A percentile compares a stretch with the other conserved stretches of the same genome.
These are phyloP conservation scores for Calycina marina DNA, from an alignment of 2,329 filamentous ascomycete genomes.

Conservation along the genomic window DNA sequence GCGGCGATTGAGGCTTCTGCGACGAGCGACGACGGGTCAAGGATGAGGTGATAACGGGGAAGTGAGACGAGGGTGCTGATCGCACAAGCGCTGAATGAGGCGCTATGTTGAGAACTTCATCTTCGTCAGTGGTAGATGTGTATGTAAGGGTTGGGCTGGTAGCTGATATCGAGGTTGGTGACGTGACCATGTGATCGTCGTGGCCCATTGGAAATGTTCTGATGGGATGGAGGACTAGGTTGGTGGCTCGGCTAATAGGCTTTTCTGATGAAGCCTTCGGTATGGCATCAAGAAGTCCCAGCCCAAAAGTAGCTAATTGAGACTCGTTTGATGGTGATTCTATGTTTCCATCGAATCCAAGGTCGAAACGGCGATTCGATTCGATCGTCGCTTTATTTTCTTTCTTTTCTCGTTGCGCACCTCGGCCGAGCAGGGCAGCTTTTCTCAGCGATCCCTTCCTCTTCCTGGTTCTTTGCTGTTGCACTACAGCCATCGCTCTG, in stretches of 20 bases:
- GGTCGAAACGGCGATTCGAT: constrained; percentile 15
- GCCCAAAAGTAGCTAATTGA: constrained; percentile 24
- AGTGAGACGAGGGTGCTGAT: constrained; percentile 33
- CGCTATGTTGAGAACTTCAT: constrained; percentile 57
- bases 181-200: constrained; percentile 16
- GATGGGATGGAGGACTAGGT: constrained; percentile 15
- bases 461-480: constrained; percentile 42
- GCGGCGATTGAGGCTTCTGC: constrained; percentile 37
- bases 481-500: constrained; percentile 22
- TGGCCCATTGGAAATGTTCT: constrained; percentile 20
- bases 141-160: constrained; percentile 43
- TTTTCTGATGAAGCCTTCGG: constrained; percentile 33
- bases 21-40: constrained; percentile 19
- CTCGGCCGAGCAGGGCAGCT: constrained; percentile 67
- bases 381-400: constrained; percentile 29
- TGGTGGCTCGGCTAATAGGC: constrained; percentile 24
- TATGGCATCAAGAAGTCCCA: constrained; percentile 33
- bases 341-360: constrained; percentile 8
- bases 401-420: constrained; percentile 44
- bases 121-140: constrained; percentile 70
- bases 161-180: constrained; percentile 23
- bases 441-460: constrained; percentile 79
- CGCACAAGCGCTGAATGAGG: constrained; percentile 29
- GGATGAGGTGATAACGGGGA: constrained; percentile 28
- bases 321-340: constrained; percentile 14